Evolutionary conservation across 2,329 filamentous ascomycete species (phyloP).

Genomic region (Diaporthe sp.): DNA sequence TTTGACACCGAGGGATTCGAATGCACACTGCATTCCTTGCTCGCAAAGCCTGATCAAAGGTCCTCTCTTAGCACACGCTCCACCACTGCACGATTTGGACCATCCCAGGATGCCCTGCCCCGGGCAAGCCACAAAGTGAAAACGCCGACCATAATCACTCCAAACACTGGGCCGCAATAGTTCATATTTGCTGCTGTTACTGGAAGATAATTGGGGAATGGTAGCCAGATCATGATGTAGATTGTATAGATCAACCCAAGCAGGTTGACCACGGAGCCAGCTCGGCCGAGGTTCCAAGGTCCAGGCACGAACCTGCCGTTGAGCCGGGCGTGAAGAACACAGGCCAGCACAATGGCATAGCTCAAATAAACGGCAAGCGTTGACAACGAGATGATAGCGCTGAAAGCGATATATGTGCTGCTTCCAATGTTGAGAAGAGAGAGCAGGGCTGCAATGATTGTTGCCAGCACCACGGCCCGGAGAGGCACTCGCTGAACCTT

Average conservation of each 20-base stretch:
- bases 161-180: slow-evolving; percentile 36
- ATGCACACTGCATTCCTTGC: too few relatives aligned
- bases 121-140: slow-evolving; percentile 36
- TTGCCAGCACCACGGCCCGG: slow-evolving; percentile 52
- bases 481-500: slow-evolving; percentile 50
- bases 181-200: slow-evolving; percentile 42
- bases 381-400: slow-evolving; percentile 54
- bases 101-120: slow-evolving; percentile 38
- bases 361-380: slow-evolving; percentile 43
- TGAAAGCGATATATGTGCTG: slow-evolving; percentile 50
- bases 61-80: background rate
- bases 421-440: slow-evolving; percentile 55
- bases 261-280: slow-evolving; percentile 35
- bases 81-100: slow-evolving; percentile 38
- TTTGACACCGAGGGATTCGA: background rate
- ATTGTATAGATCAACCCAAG: slow-evolving; percentile 39
- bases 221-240: slow-evolving; percentile 37
- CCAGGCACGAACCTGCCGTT: slow-evolving; percentile 8
- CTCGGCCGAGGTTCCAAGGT: slow-evolving; percentile 38
- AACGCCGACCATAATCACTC: slow-evolving; percentile 6
- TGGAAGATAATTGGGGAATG: slow-evolving; percentile 39
- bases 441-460: slow-evolving; percentile 49
- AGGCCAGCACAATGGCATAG: slow-evolving; percentile 39
- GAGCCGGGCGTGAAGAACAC: slow-evolving; percentile 37
- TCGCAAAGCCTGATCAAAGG: too few relatives aligned